Percentiles rank a stretch among this genome's conserved stretches.
These are phyloP conservation scores for Aspergillus texensis DNA, from an alignment of 2,329 filamentous ascomycete species.

Conservation along the genomic window DNA sequence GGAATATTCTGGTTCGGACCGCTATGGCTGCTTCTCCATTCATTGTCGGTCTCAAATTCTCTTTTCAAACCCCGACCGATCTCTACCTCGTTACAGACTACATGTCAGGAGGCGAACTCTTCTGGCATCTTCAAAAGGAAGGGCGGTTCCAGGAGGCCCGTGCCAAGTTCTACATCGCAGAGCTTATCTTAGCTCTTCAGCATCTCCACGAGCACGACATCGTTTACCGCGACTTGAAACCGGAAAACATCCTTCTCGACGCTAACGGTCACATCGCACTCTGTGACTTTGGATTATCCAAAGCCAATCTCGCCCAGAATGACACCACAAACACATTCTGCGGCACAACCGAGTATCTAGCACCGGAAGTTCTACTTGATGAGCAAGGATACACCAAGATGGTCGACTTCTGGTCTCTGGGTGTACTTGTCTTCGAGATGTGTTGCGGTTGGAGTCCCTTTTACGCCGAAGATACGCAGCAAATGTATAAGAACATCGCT, in stretches of 20 bases:
- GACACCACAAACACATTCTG: slow-evolving; percentile 99
- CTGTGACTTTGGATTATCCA: slow-evolving; percentile 96
- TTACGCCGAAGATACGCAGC: slow-evolving; percentile 97
- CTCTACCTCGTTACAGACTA: slow-evolving; percentile 98
- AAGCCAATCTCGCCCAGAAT: slow-evolving; percentile 95
- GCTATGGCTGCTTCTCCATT: slow-evolving; percentile 95
- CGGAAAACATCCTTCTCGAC: slow-evolving; percentile 94
- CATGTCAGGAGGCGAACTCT: slow-evolving; percentile 97
- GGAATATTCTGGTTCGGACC: slow-evolving; percentile 95
- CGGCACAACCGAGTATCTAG: slow-evolving; percentile 95
- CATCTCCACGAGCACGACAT: slow-evolving; percentile 97
- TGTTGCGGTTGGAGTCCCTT: slow-evolving; percentile 99
- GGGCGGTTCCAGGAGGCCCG: slow-evolving; percentile 92
- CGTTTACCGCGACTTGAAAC: slow-evolving; percentile 95
- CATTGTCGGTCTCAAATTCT: slow-evolving; percentile 97
- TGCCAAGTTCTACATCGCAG: slow-evolving; percentile 98
- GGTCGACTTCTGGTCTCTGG: slow-evolving; percentile 99
- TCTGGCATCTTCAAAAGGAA: slow-evolving; percentile 98
- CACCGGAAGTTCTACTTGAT: slow-evolving; percentile 90
- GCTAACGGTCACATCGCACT: slow-evolving; percentile 97
- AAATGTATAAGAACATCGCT: slow-evolving; percentile 99
- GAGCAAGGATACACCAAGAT: slow-evolving; percentile 99
- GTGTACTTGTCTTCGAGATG: slow-evolving; percentile 98
- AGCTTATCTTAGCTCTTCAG: slow-evolving; percentile 91
- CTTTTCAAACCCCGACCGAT: slow-evolving; percentile 95